Evolutionary conservation across 2,329 filamentous ascomycete genomes (phyloP).

Genomic region (Ceratocystis colombiana): DNA sequence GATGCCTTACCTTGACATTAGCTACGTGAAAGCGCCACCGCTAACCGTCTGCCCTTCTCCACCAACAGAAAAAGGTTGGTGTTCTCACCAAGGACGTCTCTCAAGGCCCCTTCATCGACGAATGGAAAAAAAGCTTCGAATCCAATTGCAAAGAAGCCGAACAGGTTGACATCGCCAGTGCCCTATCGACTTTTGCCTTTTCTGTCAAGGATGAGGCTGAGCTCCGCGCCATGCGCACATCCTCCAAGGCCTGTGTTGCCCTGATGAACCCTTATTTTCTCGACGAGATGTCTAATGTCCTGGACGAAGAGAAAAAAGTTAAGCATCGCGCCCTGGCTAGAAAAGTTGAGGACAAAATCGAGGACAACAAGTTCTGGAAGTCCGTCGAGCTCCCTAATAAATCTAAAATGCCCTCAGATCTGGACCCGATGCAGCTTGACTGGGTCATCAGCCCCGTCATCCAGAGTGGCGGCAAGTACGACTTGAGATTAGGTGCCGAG

Average conservation of each 20-base stretch:
- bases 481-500: conserved; percentile 68
- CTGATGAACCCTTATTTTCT: conserved; percentile 95
- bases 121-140: conserved; percentile 79
- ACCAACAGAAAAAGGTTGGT: conserved; percentile 70
- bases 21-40: not conserved
- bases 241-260: conserved; percentile 85
- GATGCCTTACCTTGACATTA: not conserved
- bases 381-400: conserved; percentile 58
- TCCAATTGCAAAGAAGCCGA: conserved; percentile 76
- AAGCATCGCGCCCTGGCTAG: conserved; percentile 78
- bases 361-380: conserved; percentile 90
- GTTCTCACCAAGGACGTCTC: conserved; percentile 75
- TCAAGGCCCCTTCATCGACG: conserved; percentile 80
- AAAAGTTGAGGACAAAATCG: conserved; percentile 82
- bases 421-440: conserved; percentile 80
- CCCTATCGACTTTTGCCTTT: conserved; percentile 73
- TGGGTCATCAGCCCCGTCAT: conserved; percentile 87
- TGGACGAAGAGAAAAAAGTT: conserved; percentile 95
- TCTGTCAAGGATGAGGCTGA: conserved; percentile 93
- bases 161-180: conserved; percentile 73
- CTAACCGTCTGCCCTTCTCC: conserved; percentile 21
- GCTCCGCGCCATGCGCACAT: conserved; percentile 84
- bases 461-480: conserved; percentile 92
- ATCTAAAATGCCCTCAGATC: conserved; percentile 71
- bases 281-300: conserved; percentile 92